A percentile compares a stretch with the other conserved stretches of the same genome.
These are phyloP conservation scores for Pythium dissotocum DNA, from an alignment of 352 stramenopile genomes.

Conservation along the genomic window DNA sequence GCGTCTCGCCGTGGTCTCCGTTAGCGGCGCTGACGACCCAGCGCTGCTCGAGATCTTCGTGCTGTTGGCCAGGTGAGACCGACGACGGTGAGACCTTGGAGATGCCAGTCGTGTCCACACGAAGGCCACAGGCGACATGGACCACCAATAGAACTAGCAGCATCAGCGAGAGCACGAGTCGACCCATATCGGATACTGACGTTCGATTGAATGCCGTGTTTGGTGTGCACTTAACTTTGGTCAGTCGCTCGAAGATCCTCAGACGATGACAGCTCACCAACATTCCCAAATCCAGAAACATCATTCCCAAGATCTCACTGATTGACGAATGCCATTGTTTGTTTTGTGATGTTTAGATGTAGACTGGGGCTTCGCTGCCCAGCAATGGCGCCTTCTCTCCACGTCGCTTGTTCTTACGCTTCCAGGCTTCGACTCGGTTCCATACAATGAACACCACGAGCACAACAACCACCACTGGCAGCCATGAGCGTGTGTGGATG, in stretches of 20 bases:
- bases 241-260: too few species aligned
- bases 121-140: not conserved
- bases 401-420: not conserved
- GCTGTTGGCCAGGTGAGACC: not conserved
- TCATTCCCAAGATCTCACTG: not conserved
- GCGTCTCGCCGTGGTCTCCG: not conserved
- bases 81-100: not conserved
- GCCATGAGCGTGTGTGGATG: not conserved
- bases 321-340: not conserved
- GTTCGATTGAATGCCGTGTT: too few species aligned
- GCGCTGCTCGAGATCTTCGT: not conserved
- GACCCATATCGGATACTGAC: too few species aligned
- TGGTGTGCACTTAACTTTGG: not conserved
- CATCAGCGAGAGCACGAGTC: not conserved
- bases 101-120: not conserved
- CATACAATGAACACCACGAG: not conserved
- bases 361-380: not conserved
- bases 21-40: not conserved
- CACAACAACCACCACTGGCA: slow-evolving; percentile 1
- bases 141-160: not conserved
- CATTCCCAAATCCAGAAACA: not conserved
- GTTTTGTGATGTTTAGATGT: slow-evolving; percentile 4
- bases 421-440: not conserved
- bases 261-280: not conserved
- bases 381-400: slow-evolving; percentile 11